Evolutionary conservation across 1,139 yeast genomes (phyloP).

Genomic region (Protomyces inundatus): DNA sequence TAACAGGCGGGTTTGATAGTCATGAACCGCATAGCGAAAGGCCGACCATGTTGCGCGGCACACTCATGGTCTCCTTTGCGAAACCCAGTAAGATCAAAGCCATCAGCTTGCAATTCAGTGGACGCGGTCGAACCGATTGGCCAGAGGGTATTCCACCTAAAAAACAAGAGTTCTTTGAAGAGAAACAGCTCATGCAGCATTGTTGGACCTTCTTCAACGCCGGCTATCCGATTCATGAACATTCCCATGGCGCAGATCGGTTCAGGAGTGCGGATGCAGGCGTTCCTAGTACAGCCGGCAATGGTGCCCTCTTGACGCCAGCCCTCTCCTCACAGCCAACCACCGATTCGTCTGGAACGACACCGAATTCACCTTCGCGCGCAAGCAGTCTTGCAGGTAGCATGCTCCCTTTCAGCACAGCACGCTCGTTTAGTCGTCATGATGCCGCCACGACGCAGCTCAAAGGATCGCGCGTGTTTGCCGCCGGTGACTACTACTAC

Average conservation of each 20-base stretch:
- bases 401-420: slow-evolving; percentile 20
- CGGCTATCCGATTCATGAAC: slow-evolving; percentile 40
- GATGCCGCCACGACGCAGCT: slow-evolving; percentile 27
- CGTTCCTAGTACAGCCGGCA: slow-evolving; percentile 13
- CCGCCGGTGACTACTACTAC: slow-evolving; percentile 85
- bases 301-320: background rate
- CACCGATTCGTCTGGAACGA: slow-evolving; percentile 4
- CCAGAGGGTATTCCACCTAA: slow-evolving; percentile 96
- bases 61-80: slow-evolving; percentile 61
- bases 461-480: slow-evolving; percentile 46
- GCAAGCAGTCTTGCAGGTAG: slow-evolving; percentile 22
- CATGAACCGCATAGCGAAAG: slow-evolving; percentile 63
- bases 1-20: slow-evolving; percentile 67
- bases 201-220: slow-evolving; percentile 85
- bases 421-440: slow-evolving; percentile 29
- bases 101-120: slow-evolving; percentile 63
- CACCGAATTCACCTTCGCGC: slow-evolving; percentile 32
- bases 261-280: slow-evolving; percentile 29
- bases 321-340: background rate
- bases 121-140: slow-evolving; percentile 84
- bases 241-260: slow-evolving; percentile 52
- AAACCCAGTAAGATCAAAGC: slow-evolving; percentile 73
- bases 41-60: slow-evolving; percentile 80
- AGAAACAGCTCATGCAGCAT: slow-evolving; percentile 63
- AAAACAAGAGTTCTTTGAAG: slow-evolving; percentile 58